Conservation (phyloP, 1,284 basidiomycete species). For the Sporisorium graminicola region DNA sequence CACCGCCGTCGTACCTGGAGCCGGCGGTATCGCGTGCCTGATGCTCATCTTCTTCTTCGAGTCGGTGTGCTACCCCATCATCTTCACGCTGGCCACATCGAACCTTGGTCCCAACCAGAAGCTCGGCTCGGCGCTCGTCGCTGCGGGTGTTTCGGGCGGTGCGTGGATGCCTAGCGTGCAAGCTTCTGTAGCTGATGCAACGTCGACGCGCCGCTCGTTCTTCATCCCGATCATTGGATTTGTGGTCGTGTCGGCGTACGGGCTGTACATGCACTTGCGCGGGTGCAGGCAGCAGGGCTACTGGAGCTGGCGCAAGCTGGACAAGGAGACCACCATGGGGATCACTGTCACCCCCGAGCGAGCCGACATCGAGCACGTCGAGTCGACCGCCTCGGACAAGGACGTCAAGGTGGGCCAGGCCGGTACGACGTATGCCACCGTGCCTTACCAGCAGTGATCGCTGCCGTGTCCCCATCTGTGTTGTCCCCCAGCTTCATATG, state of each 20-base stretch:
- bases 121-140: slow-evolving; percentile 40
- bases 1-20: slow-evolving; percentile 74
- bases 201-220: slow-evolving; percentile 34
- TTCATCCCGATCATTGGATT: slow-evolving; percentile 41
- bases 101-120: slow-evolving; percentile 52
- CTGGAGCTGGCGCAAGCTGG: slow-evolving; percentile 45
- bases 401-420: slow-evolving; percentile 25
- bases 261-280: slow-evolving; percentile 45
- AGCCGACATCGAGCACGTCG: slow-evolving; percentile 21
- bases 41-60: slow-evolving; percentile 83
- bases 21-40: slow-evolving; percentile 76
- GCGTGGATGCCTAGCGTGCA: slow-evolving; percentile 82
- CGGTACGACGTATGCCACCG: slow-evolving; percentile 20
- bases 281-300: slow-evolving; percentile 27
- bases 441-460: slow-evolving; percentile 29
- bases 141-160: slow-evolving; percentile 78
- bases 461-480: too few relatives aligned
- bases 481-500: too few relatives aligned
- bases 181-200: slow-evolving; percentile 76
- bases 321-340: slow-evolving; percentile 29
- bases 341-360: slow-evolving; percentile 9
- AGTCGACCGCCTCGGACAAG: slow-evolving; percentile 25
- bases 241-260: slow-evolving; percentile 36
- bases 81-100: slow-evolving; percentile 80
- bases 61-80: slow-evolving; percentile 71